A percentile compares a stretch with the other conserved stretches of the same genome.
Conservation (phyloP, 1,284 basidiomycete species). For the Puccinia polysora region DNA sequence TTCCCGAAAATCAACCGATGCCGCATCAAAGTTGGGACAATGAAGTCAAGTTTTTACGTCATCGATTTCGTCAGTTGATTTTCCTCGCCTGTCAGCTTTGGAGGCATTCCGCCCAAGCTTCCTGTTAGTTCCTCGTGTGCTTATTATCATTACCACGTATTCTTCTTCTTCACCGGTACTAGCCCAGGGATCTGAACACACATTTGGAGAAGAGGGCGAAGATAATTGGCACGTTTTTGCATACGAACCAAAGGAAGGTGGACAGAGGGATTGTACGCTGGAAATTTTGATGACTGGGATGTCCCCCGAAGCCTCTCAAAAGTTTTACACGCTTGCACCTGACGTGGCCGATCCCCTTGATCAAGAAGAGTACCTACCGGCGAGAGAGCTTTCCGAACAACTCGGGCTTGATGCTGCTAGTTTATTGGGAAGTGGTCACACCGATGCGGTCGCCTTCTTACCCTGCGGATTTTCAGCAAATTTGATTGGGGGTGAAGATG, state of each 20-base stretch:
- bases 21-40: constrained; percentile 92
- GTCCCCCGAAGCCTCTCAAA: constrained; percentile 66
- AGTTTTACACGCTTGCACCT: constrained; percentile 63
- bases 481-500: constrained; percentile 66
- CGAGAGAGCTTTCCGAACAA: constrained; percentile 63
- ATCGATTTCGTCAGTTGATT: constrained; percentile 64
- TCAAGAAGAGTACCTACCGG: constrained; percentile 61
- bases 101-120: not conserved
- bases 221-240: constrained; percentile 87
- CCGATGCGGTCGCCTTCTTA: constrained; percentile 89
- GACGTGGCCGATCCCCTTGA: constrained; percentile 45
- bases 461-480: constrained; percentile 98
- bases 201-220: constrained; percentile 94
- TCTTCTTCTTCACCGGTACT: constrained; percentile 56
- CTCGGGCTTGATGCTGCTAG: constrained; percentile 83
- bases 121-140: no score
- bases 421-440: constrained; percentile 67
- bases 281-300: constrained; percentile 98
- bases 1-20: constrained; percentile 88
- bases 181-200: constrained; percentile 77
- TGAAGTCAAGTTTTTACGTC: constrained; percentile 86
- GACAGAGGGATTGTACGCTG: constrained; percentile 75
- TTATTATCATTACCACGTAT: no score
- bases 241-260: constrained; percentile 43
- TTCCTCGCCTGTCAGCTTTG: no score